Evolutionary conservation across 768 basidiomycete genomes (phyloP), one percentile per base, ranked within the genome.

Genomic region (Lentinula raphanica): DNA sequence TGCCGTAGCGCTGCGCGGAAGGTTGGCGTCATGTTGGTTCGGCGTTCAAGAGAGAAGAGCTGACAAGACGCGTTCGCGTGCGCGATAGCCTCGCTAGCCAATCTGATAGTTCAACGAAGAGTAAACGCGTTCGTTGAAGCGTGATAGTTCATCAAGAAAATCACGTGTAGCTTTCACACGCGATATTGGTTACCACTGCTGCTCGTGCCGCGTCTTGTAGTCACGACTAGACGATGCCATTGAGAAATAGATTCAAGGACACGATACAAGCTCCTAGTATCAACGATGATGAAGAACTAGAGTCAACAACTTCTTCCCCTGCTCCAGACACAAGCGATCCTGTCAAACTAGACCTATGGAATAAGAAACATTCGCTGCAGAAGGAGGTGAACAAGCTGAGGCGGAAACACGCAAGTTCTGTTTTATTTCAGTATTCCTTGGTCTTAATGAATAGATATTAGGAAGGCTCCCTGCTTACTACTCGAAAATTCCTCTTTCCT

Each of bases 401-500:
- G 45, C 17, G 44, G 31, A 57, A 57, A 29, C 45, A 49, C 15
- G 56, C 32, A 45, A 19, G 40, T 7, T 32, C 31, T 29, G 23
- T 28, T 19, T 45, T 21, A 17, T 13, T 42, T 11, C 19, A 0
- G 7, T 8, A 25, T 17, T 13, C 5, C 9, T 28, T 2, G 8
- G 19, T 17, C 13, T 11, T 27, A 38, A 19, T 28, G 19, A 44
- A 12, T 21, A 6, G 42, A 23, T 17, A 13, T 56, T 19, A 57
- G 53, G 40, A 19, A 13, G 19, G 50, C 25, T 54, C 51, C 7
- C 8, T 59, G 13, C 48, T 59, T 40, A 32, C 59, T 27, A 59
- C 44, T 7, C 77, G 82, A 23, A 76, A 82, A 50, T 84, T 89
- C 58, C 70, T 90, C n/a, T 92, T 92, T 66, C 80, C 86, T 5